Evolutionary conservation across 106 monocot genomes (phyloP), one percentile per base, ranked within the genome.

Genomic region (Allium cepa): DNA sequence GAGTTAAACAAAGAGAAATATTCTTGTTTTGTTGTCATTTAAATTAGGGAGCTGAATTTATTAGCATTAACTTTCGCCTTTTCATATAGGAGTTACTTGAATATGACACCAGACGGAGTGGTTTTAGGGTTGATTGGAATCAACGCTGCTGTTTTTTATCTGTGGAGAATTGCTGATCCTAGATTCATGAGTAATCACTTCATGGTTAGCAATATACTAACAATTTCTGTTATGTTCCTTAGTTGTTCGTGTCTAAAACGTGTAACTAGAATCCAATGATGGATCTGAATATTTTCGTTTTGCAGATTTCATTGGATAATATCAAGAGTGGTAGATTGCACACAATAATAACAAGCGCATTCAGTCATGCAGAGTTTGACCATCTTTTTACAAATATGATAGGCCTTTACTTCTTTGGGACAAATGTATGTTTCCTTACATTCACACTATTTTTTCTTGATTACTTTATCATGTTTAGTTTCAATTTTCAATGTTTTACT

Each of bases 351-450:
- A 97, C 96, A 4, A 78, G 81, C 74, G 96, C 96, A 26, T 97
- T 97, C 75, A 92, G 96, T 70, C 96, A 97, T 73, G 57, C 75
- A 47, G 82, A 88, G 47, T 7, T 58, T 50, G 77, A 73, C 69
- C 92, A 92, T 82, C 72, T 88, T 67, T 7, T 88, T 46, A 66
- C 78, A 63, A 97, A 97, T 69, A 92, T 97, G 96, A 72, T 96
- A 56, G 88, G 92, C 53, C 86, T 97, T 45, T 97, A 84, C 72
- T 84, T 92, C 77, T 97, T 92, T 57, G 92, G 96, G 27, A 56
- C 49, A 64, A 92, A 47, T 74, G 96, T 97, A 89, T 75, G 85
- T 47, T 73, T 11, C 56, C 11, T 36, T 36, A 36, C 36, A 36
- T 36, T 36, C 36, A 36, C 36, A 36, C 36, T 36, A 36, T 36